Percentiles rank a stretch among this genome's conserved stretches.
Conservation (phyloP, 2,329 filamentous ascomycete genomes). For the Alternaria dauci region DNA sequence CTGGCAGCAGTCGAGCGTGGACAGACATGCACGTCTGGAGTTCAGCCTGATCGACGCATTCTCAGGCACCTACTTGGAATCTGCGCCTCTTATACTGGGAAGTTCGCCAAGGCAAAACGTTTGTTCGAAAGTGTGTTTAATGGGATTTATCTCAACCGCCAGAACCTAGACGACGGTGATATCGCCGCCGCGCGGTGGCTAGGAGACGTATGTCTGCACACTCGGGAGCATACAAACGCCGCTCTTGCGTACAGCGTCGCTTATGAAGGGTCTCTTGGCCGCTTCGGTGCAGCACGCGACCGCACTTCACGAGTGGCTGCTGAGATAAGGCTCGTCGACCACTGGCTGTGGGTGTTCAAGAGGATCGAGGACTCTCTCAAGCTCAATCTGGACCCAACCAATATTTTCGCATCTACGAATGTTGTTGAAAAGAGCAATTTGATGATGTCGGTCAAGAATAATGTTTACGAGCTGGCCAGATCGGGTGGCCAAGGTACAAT, state of each 20-base stretch:
- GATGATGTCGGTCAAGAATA: constrained; percentile 19
- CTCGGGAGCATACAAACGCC: constrained; percentile 39
- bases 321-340: constrained; percentile 35
- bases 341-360: constrained; percentile 27
- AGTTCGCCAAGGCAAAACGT: constrained; percentile 40
- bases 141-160: constrained; percentile 28
- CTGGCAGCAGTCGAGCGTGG: constrained; percentile 39
- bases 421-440: constrained; percentile 34
- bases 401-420: constrained; percentile 35
- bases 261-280: constrained; percentile 32
- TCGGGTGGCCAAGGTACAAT: neutral
- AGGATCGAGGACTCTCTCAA: constrained; percentile 27
- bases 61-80: constrained; percentile 41
- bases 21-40: constrained; percentile 25
- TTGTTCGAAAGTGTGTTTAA: constrained; percentile 41
- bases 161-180: constrained; percentile 41
- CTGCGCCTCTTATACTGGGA: constrained; percentile 35
- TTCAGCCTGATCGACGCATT: constrained; percentile 38
- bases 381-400: constrained; percentile 33
- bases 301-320: constrained; percentile 25
- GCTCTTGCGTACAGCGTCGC: constrained; percentile 42
- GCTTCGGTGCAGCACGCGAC: constrained; percentile 25
- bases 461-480: constrained; percentile 9
- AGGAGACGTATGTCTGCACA: constrained; percentile 43
- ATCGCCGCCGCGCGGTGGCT: constrained; percentile 47